These are phyloP conservation scores for Ophiosphaerella herpotricha DNA, from an alignment of 2,329 filamentous ascomycete species.

Conservation along the genomic window DNA sequence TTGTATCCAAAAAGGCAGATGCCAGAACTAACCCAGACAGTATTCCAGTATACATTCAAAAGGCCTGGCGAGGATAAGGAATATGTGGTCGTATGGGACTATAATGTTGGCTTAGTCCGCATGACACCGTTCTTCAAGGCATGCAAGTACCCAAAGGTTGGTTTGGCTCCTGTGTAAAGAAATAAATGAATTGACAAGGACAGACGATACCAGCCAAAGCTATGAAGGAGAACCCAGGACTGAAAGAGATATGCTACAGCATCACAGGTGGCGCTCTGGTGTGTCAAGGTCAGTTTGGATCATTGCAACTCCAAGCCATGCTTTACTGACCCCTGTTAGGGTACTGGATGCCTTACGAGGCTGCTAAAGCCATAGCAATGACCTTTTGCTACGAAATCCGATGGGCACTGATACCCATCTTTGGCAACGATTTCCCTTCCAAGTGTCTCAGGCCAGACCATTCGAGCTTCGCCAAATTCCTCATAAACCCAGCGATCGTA, in stretches of 20 bases:
- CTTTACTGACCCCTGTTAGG: constrained; percentile 57
- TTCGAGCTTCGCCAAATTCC: constrained; percentile 60
- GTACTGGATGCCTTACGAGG: constrained; percentile 94
- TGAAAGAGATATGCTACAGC: constrained; percentile 88
- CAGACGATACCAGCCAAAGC: constrained; percentile 90
- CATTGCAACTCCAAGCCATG: background rate
- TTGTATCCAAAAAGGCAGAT: background rate
- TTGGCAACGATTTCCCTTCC: constrained; percentile 78
- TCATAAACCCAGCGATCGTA: constrained; percentile 48
- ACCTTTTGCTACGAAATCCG: constrained; percentile 89
- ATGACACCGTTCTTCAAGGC: constrained; percentile 96
- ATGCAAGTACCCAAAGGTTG: constrained; percentile 82
- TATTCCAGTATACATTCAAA: constrained; percentile 83
- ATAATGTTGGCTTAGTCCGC: constrained; percentile 89
- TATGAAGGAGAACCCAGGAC: constrained; percentile 68
- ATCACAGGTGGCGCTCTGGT: constrained; percentile 91
- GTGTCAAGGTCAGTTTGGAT: constrained; percentile 65
- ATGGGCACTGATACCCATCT: constrained; percentile 84
- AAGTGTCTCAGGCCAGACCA: constrained; percentile 70
- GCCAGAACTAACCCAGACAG: constrained; percentile 50
- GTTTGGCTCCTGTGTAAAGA: constrained; percentile 15
- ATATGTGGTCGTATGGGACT: constrained; percentile 93
- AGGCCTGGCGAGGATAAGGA: constrained; percentile 66
- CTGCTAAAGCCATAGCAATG: constrained; percentile 82
- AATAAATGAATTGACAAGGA: constrained; percentile 13